Conservation (phyloP, 2,329 filamentous ascomycete species). For the Colletotrichum tofieldiae region DNA sequence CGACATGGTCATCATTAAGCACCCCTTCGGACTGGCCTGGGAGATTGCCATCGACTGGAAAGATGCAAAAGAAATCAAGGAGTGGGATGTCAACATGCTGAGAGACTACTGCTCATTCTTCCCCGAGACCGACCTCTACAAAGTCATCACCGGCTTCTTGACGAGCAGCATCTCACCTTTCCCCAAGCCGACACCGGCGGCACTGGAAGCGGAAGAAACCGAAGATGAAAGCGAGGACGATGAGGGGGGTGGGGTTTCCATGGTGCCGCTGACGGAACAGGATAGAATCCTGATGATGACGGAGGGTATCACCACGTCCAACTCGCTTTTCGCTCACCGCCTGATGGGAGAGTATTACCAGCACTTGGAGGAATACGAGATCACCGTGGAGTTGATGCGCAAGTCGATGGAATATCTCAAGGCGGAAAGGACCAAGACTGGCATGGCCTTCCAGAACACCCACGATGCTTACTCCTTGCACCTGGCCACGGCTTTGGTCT, state of each 20-base stretch:
- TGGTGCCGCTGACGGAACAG: conserved; percentile 77
- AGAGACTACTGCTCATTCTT: conserved; percentile 88
- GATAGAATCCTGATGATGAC: conserved; percentile 87
- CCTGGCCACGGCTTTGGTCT: conserved; percentile 89
- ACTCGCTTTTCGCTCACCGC: conserved; percentile 87
- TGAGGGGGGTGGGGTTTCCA: conserved; percentile 69
- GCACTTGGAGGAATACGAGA: conserved; percentile 87
- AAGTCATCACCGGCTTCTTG: conserved; percentile 86
- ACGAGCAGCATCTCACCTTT: conserved; percentile 90
- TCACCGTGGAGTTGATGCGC: conserved; percentile 83
- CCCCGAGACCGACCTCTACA: conserved; percentile 85
- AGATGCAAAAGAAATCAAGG: conserved; percentile 80
- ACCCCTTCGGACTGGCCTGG: conserved; percentile 92
- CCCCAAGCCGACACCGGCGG: conserved; percentile 58
- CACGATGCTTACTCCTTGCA: conserved; percentile 82
- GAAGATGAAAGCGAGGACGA: conserved; percentile 73
- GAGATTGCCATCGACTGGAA: conserved; percentile 91
- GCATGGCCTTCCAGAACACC: conserved; percentile 78
- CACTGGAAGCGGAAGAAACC: conserved; percentile 47
- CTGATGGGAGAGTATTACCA: conserved; percentile 89
- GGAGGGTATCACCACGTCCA: conserved; percentile 76
- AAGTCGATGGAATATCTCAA: conserved; percentile 77
- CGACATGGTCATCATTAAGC: conserved; percentile 97
- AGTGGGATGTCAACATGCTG: conserved; percentile 85
- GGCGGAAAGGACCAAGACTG: conserved; percentile 76